Evolutionary conservation across 192 early-diverging fungal genomes (phyloP).

Genomic region (Coemansia sp.): DNA sequence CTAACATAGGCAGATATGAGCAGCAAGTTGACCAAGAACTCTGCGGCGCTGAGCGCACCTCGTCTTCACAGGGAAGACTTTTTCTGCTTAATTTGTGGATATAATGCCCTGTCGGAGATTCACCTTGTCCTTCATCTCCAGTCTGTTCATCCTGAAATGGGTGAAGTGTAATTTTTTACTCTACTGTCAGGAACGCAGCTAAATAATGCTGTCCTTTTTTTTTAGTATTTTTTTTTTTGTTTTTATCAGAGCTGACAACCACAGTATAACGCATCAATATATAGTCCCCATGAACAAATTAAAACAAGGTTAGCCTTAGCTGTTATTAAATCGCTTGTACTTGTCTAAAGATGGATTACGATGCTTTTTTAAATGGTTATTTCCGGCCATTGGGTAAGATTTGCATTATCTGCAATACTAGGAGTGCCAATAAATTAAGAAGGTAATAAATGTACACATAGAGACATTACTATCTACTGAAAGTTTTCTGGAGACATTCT

Average conservation of each 20-base stretch:
- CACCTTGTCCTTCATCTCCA: conserved; percentile 42
- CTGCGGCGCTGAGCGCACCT: conserved; percentile 9
- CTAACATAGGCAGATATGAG: conserved; percentile 26
- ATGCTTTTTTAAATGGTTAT: background rate
- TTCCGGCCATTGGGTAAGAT: background rate
- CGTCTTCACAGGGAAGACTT: conserved; percentile 45
- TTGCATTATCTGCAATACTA: background rate
- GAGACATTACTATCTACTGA: too few species aligned
- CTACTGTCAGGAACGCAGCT: background rate
- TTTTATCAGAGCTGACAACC: background rate
- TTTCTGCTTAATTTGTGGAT: conserved; percentile 51
- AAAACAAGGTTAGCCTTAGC: background rate
- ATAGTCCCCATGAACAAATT: background rate
- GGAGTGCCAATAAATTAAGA: background rate
- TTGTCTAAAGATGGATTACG: background rate
- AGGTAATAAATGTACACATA: background rate
- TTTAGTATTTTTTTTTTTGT: background rate
- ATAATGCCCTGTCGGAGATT: conserved; percentile 43
- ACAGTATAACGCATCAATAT: background rate
- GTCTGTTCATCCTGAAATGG: conserved; percentile 15
- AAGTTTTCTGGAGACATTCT: too few species aligned
- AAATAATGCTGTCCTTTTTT: background rate
- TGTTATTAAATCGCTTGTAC: background rate
- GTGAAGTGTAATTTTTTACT: background rate
- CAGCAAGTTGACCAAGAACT: conserved; percentile 16